Base-by-base conservation (phyloP, 148 eudicot genomes). In the Rhododendron kiyosumense region DNA sequence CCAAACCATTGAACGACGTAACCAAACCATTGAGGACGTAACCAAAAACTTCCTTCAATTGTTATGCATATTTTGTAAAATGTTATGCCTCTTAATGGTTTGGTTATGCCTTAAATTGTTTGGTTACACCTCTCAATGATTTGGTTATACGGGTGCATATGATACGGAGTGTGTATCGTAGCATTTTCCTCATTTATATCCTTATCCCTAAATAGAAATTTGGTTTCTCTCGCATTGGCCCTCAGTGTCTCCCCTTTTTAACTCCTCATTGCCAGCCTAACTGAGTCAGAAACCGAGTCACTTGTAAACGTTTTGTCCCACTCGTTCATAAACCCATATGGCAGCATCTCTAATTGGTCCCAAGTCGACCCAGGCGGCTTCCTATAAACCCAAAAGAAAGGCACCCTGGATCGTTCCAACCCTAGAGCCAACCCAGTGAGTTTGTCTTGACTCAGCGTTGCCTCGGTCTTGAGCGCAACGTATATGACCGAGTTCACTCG, bases 391-490 rank as follows among this genome's bases (percentile, higher is more conserved):
- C 94, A 88, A 57, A 93, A 78, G 87, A 95, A 95, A 41, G 94
- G 93, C 78, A 91, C 36, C 36, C 86, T 88, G 18, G 92, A 90
- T 28, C 83, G 87, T 87, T 92, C 98, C 51, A 95, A 88, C 26
- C 96, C 98, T n/a, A 88, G 89, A 78, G 96, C 94, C 84, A 93
- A 79, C 76, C 88, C 87, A 38, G 52, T 78, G 28, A 90, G 83
- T 88, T 93, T 93, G 10, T 88, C 85, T 26, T 85, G 88, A 79
- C 86, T 90, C 75, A 92, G 43, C 43, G 84, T 73, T 24, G 95
- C 93, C 89, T 95, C 98, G 86, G 91, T 93, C 71, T 96, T 95
- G 0, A 95, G 87, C 38, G 96, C 96, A 83, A 91, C 93, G 81
- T 90, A 93, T 2, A 95, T 85, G 5, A 95, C 92, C 7, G 94